phyloP scores from a whole-genome alignment of 306 rosid genomes.

The Neltuma alba region DNA sequence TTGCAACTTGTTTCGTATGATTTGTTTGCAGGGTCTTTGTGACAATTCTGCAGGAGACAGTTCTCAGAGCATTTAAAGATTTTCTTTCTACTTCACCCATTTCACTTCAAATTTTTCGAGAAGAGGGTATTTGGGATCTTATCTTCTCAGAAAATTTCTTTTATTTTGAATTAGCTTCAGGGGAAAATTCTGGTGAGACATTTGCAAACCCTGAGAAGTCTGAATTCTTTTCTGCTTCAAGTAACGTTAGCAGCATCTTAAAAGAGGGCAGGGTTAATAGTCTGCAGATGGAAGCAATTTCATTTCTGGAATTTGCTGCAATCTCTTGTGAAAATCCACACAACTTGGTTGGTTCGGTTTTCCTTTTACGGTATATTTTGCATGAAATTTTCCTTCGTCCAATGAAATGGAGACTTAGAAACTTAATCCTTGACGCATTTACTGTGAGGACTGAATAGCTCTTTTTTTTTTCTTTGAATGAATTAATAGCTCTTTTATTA shows the following conservation, averaged over 20 bases:
- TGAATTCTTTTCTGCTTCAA: constrained; percentile 52
- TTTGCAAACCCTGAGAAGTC: constrained; percentile 41
- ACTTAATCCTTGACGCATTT: neutral
- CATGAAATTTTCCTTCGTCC: constrained; percentile 24
- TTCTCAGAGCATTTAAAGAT: constrained; percentile 69
- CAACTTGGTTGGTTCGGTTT: constrained; percentile 65
- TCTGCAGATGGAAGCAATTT: constrained; percentile 77
- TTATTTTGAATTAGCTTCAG: constrained; percentile 65
- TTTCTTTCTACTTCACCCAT: constrained; percentile 70
- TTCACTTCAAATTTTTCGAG: constrained; percentile 67
- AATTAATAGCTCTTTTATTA: constrained; percentile 1
- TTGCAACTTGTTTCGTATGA: constrained; percentile 22
- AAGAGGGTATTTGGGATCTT: constrained; percentile 94
- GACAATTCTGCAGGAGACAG: constrained; percentile 66
- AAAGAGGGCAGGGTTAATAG: constrained; percentile 58
- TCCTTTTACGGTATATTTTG: constrained; percentile 12
- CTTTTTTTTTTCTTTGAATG: too few relatives aligned
- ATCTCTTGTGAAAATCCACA: constrained; percentile 65
- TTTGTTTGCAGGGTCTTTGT: constrained; percentile 70
- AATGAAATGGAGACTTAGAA: constrained; percentile 23
- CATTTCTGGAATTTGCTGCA: constrained; percentile 85
- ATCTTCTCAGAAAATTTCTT: constrained; percentile 88
- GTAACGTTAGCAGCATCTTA: constrained; percentile 40
- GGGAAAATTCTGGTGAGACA: constrained; percentile 49
- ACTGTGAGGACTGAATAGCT: constrained; percentile 9